phyloP scores from a whole-genome alignment of 495 filamentous ascomycete genomes.

The Margaritispora aquatica region DNA sequence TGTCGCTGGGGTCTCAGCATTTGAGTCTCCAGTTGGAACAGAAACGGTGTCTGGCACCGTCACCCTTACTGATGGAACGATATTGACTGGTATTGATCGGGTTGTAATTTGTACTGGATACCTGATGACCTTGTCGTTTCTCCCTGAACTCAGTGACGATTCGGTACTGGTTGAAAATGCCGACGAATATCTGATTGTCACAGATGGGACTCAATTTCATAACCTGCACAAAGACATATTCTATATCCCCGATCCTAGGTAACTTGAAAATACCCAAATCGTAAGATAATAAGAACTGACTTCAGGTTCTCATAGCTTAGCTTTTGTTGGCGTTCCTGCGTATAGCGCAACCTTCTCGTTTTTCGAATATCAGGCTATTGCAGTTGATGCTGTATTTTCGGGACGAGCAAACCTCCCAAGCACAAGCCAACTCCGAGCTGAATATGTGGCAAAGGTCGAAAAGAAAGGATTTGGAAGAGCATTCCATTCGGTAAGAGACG shows the following conservation, averaged over 20 bases:
- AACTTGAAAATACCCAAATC: too few relatives aligned
- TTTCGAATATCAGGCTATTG: conserved; percentile 36
- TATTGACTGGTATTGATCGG: conserved; percentile 41
- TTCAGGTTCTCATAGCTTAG: too few relatives aligned
- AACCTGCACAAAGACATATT: conserved; percentile 58
- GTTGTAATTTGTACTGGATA: conserved; percentile 54
- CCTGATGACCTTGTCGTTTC: conserved; percentile 46
- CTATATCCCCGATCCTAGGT: conserved; percentile 37
- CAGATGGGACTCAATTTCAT: conserved; percentile 58
- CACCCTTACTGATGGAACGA: conserved; percentile 42
- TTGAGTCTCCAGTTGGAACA: conserved; percentile 36
- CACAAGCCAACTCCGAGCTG: conserved; percentile 38
- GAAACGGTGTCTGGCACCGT: conserved; percentile 28
- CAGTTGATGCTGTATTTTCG: conserved; percentile 43
- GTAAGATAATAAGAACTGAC: too few relatives aligned
- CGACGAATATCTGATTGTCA: conserved; percentile 47
- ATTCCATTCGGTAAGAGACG: conserved; percentile 49
- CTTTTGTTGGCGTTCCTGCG: conserved; percentile 27
- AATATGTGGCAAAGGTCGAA: conserved; percentile 41
- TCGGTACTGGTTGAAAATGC: conserved; percentile 31
- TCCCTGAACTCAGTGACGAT: conserved; percentile 37
- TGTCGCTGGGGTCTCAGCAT: conserved; percentile 41
- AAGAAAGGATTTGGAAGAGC: conserved; percentile 42
- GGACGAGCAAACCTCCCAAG: conserved; percentile 44
- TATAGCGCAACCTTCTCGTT: conserved; percentile 30